Evolutionary conservation across 1,139 yeast species (phyloP).

Genomic region (Protomyces inundatus): DNA sequence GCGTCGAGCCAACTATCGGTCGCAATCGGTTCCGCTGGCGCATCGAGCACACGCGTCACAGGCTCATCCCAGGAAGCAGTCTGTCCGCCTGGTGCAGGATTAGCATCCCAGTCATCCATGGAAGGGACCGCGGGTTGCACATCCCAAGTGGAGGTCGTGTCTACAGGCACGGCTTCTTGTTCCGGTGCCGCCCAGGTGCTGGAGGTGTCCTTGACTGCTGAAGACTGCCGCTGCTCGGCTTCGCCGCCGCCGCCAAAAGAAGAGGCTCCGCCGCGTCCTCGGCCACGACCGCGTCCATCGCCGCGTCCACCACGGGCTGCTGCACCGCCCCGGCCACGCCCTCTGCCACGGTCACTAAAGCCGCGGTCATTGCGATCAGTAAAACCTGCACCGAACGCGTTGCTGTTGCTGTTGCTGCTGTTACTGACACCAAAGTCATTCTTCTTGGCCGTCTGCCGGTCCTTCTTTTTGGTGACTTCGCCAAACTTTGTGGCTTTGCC

Average conservation of each 20-base stretch:
- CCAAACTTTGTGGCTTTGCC: constrained; percentile 24
- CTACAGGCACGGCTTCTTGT: neutral
- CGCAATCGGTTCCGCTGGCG: neutral
- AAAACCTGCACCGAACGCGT: too few relatives aligned
- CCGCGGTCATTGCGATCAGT: too few relatives aligned
- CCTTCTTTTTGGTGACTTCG: constrained; percentile 24
- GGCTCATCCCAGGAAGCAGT: neutral
- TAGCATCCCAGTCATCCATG: neutral
- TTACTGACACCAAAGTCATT: too few relatives aligned
- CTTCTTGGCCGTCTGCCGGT: constrained; percentile 9
- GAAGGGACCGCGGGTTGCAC: neutral
- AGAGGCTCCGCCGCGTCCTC: constrained; percentile 19
- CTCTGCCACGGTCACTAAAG: neutral
- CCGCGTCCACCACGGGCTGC: constrained; percentile 20
- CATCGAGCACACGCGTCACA: neutral
- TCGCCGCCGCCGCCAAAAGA: neutral
- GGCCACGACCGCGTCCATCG: constrained; percentile 17
- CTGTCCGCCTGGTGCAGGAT: neutral
- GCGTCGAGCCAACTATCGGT: neutral
- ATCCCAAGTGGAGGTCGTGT: neutral
- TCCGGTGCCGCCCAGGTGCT: neutral
- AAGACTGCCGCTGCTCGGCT: too few relatives aligned
- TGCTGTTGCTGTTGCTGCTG: too few relatives aligned
- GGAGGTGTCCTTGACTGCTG: too few relatives aligned
- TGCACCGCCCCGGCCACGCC: constrained; percentile 24